Evolutionary conservation across 108 stramenopile species (phyloP), one percentile per base, ranked within the genome.

Genomic region (Ochromonas danica): DNA sequence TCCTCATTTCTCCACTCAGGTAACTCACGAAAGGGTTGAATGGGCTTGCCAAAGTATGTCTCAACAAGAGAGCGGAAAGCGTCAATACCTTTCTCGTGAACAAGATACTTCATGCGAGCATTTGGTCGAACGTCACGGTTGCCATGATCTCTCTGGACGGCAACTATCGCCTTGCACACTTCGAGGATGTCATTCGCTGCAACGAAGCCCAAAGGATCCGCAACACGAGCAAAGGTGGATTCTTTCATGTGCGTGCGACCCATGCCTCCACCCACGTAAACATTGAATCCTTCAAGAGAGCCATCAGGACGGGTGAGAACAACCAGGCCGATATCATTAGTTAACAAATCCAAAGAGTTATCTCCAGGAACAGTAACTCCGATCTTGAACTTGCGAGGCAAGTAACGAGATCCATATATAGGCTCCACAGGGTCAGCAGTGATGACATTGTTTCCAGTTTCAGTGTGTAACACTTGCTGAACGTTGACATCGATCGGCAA

Each of bases 311-410:
- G 84, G 74, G 87, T 91, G 77, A 96, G 89, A 60, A 94, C 95
- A 33, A 98, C 92, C 42, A 85, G 79, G 39, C 95, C 96, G 80
- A 98, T 95, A 84, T 96, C 95, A 80, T 98, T 97, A 39, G 95
- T 95, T 90, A 94, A 97, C 60, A 98, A 82, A 90, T 98, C 97
- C 51, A 98, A 74, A 40, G 91, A 91, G 87, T 98, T 98, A 84
- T 95, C 95, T 0, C 94, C 95, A 22, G 85, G 83, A 61, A 97
- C 95, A 1, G 97, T 96, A 33, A 98, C 90, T 62, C 93, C 95
- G 81, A 98, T 96, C 91, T 98, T 98, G 89, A 97, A 98, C 86
- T 98, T 98, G 25, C 95, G 91, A 3, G 97, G 97, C 75, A 98
- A 84, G 84, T 98, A 98, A 39, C 91, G 90, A 74, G 93, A 90